phyloP scores from a whole-genome alignment of 169 alveolate genomes.

The Neospora caninum region DNA sequence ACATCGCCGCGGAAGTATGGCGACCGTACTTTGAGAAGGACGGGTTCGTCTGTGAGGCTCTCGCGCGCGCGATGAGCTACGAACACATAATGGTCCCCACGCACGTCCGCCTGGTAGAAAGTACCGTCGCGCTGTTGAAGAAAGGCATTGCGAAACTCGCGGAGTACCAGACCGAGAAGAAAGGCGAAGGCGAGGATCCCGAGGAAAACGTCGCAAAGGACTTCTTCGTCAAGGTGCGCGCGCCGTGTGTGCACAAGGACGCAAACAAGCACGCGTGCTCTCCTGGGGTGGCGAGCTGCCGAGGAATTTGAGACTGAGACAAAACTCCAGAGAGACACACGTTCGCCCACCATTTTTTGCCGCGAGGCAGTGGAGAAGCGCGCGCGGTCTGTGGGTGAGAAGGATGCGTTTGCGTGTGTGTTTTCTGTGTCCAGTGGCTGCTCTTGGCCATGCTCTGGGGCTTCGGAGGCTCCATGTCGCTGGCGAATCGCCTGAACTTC shows the following conservation, averaged over 20 bases:
- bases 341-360: no score
- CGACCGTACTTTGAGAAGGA: constrained; percentile 81
- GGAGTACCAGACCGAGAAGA: constrained; percentile 26
- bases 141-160: constrained; percentile 59
- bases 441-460: constrained; percentile 92
- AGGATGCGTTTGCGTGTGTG: no score
- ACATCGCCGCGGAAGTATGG: constrained; percentile 82
- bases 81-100: constrained; percentile 95
- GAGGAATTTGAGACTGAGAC: no score
- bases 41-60: constrained; percentile 78
- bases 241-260: no score
- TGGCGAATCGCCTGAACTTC: constrained; percentile 86
- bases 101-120: constrained; percentile 88
- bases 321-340: no score
- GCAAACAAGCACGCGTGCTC: no score
- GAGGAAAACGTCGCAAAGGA: constrained; percentile 36
- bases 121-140: constrained; percentile 88
- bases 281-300: no score
- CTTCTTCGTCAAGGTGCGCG: constrained; percentile 57
- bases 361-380: no score
- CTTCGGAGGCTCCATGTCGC: constrained; percentile 91
- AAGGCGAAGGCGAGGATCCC: constrained; percentile 30
- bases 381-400: no score
- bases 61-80: constrained; percentile 80
- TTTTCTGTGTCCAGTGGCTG: constrained; percentile 80